Evolutionary conservation across 768 basidiomycete genomes (phyloP), one percentile per base, ranked within the genome.

Genomic region (Candolleomyces aberdarensis): DNA sequence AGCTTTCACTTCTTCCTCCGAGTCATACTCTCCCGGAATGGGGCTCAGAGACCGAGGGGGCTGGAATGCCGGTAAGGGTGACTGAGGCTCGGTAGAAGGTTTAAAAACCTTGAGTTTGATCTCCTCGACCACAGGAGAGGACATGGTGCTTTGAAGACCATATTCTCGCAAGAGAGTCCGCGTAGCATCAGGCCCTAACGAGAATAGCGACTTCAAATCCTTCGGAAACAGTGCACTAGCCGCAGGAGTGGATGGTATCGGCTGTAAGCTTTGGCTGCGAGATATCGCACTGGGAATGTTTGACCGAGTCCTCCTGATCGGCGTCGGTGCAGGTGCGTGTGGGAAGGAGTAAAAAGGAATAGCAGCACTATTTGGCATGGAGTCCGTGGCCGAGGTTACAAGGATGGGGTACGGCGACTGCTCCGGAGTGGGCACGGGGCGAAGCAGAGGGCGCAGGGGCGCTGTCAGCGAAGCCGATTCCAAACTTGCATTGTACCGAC

Each of bases 381-480:
- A 63, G 36, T 55, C 60, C 10, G 63, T 57, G 11, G 66, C 63
- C 36, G 66, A 64, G n/a, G 68, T 56, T 20, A 59, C 60, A 13
- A 70, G 43, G 9, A 72, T 65, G 51, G 70, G 70, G 41, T 71
- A 63, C 3, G 80, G 81, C 5, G 80, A 81, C 64, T 82, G 80
- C 52, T 79, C 74, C 47, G 78, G 77, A 17, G 78, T 80, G 1
- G 79, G 78, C 19, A 81, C 70, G 1, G 84, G 83, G 0, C 83
- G 79, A 15, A 85, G 71, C 3, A 85, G 78, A 17, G 83, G 82
- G 20, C 79, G 75, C 31, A 85, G 71, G 11, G 79, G 78, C 17
- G 76, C 78, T n/a, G 70, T 65, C 47, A 76, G 71, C 22, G 75
- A 58, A 66, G 67, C 31, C 65, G 67, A 69, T 59, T 74, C 63